A percentile compares a stretch with the other conserved stretches of the same genome.
These are phyloP conservation scores for Trichoderma sp. DNA, from an alignment of 2,329 filamentous ascomycete genomes.

Conservation along the genomic window DNA sequence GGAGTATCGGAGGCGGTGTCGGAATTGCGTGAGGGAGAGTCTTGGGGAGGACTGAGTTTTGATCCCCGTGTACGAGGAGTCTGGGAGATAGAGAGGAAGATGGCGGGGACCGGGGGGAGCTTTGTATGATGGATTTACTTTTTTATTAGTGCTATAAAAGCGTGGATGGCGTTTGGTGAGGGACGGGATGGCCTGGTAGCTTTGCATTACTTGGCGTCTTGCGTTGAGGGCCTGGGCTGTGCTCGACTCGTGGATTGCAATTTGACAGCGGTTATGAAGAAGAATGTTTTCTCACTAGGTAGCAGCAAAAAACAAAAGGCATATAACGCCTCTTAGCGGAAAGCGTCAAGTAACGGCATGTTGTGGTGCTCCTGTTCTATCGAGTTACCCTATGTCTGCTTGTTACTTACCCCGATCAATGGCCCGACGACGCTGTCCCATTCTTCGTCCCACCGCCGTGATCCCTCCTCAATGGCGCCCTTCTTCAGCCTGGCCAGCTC, in stretches of 20 bases:
- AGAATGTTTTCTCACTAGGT: neutral
- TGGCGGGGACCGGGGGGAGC: neutral
- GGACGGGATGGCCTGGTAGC: constrained; percentile 7
- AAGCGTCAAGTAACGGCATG: neutral
- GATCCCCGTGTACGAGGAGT: neutral
- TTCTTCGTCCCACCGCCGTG: constrained; percentile 83
- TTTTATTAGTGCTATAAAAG: neutral
- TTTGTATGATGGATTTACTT: neutral
- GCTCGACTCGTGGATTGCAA: neutral
- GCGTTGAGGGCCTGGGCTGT: constrained; percentile 10
- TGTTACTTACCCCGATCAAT: constrained; percentile 58
- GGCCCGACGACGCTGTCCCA: constrained; percentile 83
- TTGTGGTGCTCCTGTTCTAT: neutral
- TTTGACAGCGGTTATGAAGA: neutral
- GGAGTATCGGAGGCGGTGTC: constrained; percentile 78
- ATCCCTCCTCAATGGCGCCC: constrained; percentile 75
- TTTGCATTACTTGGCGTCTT: constrained; percentile 28
- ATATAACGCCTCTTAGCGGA: neutral
- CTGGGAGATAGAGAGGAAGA: neutral
- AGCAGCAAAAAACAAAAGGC: neutral
- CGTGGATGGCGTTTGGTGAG: constrained; percentile 18
- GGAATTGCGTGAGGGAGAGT: constrained; percentile 79
- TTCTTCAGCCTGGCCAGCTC: constrained; percentile 64
- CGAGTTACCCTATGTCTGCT: constrained; percentile 26
- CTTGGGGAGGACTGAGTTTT: constrained; percentile 65